phyloP scores from a whole-genome alignment of 495 filamentous ascomycete genomes.

The Podospora bellae-mahoneyi region DNA sequence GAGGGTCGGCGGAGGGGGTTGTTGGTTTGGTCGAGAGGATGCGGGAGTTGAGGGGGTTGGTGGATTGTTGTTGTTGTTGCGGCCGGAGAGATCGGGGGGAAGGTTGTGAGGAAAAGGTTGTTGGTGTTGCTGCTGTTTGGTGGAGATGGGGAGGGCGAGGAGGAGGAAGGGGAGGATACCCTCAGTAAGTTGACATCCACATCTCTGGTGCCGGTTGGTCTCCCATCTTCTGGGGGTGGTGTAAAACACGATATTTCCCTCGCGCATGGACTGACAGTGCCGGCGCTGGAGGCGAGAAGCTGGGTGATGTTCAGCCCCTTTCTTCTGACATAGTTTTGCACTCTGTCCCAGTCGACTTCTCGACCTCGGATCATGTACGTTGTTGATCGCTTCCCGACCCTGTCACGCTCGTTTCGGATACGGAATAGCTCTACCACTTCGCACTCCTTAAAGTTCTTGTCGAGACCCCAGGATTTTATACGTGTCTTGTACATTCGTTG shows the following conservation, averaged over 20 bases:
- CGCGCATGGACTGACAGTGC: constrained; percentile 4
- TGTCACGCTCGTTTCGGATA: constrained; percentile 29
- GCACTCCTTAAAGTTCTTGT: constrained; percentile 37
- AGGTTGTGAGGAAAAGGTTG: not conserved
- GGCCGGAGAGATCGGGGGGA: not conserved
- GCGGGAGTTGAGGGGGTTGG: not conserved
- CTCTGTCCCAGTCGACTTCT: constrained; percentile 30
- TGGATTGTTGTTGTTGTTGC: not conserved
- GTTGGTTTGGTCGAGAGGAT: not conserved
- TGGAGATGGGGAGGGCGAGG: not conserved
- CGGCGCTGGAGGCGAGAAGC: constrained; percentile 14
- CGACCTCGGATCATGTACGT: constrained; percentile 30
- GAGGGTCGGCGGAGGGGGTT: not conserved
- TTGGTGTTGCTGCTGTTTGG: not conserved
- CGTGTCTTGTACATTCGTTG: constrained; percentile 39
- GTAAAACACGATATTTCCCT: constrained; percentile 23
- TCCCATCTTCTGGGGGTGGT: constrained; percentile 14
- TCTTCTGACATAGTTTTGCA: constrained; percentile 30
- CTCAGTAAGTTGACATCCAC: not conserved
- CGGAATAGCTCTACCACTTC: constrained; percentile 34
- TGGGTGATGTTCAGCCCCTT: constrained; percentile 28
- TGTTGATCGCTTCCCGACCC: constrained; percentile 25
- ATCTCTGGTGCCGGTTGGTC: not conserved
- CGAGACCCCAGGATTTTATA: constrained; percentile 35
- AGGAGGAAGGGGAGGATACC: not conserved